A percentile compares a stretch with the other conserved stretches of the same genome.
phyloP scores from a whole-genome alignment of 208 protist genomes.

The Strigomonas culicis region DNA sequence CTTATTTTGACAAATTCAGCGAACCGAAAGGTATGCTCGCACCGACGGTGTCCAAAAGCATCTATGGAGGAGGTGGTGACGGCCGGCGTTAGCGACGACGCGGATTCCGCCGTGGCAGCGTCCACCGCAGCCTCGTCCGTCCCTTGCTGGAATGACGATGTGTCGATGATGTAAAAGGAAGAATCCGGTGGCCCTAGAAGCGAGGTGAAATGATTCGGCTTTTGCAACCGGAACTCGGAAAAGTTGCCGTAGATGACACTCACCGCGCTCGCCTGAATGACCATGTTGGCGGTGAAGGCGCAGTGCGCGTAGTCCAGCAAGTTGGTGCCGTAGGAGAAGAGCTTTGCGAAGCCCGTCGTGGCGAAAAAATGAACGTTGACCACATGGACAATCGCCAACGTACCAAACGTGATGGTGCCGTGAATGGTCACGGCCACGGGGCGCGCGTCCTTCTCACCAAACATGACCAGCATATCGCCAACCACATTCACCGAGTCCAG shows the following conservation, averaged over 20 bases:
- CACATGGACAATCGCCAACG: conserved; percentile 34
- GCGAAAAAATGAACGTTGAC: conserved; percentile 40
- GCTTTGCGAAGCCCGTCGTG: conserved; percentile 38
- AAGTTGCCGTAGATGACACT: conserved; percentile 38
- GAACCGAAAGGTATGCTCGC: not conserved
- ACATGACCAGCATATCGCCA: conserved; percentile 22
- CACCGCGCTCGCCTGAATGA: conserved; percentile 36
- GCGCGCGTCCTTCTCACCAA: not conserved
- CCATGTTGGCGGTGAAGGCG: conserved; percentile 43
- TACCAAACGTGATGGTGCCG: conserved; percentile 44
- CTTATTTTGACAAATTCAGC: conserved; percentile 32
- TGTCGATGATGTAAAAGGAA: conserved; percentile 34
- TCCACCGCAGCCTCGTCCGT: not conserved
- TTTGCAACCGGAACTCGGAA: conserved; percentile 14
- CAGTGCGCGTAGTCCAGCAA: conserved; percentile 29
- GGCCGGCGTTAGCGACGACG: no score
- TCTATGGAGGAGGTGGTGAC: no score
- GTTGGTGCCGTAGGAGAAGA: conserved; percentile 37
- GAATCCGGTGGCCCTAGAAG: conserved; percentile 32
- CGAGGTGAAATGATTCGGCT: conserved; percentile 9
- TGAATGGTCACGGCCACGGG: conserved; percentile 39
- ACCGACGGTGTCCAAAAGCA: no score
- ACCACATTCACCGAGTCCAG: conserved; percentile 55
- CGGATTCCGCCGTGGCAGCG: not conserved
- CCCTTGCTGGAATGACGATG: not conserved